These are phyloP conservation scores for Calonectria multiphialidica DNA, from an alignment of 2,329 filamentous ascomycete genomes.

Conservation along the genomic window DNA sequence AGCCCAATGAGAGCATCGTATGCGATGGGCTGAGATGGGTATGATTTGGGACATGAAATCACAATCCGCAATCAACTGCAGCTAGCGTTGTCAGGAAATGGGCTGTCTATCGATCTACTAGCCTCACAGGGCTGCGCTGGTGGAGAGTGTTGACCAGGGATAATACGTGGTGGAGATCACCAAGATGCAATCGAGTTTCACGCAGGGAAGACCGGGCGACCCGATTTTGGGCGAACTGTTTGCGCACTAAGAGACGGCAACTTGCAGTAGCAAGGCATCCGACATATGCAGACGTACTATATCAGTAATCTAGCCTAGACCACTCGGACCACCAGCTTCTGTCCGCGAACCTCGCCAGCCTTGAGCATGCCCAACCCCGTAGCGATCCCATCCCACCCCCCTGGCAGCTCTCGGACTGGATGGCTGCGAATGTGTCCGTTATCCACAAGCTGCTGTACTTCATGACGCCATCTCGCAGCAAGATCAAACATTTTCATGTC, in stretches of 20 bases:
- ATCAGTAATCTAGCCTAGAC: neutral
- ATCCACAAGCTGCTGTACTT: neutral
- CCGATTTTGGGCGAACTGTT: neutral
- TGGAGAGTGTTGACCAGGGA: too few species aligned
- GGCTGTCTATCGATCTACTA: neutral
- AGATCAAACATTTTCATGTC: neutral
- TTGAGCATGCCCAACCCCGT: neutral
- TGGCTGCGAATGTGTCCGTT: neutral
- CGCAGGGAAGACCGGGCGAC: neutral
- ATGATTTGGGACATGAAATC: neutral
- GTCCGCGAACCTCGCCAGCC: neutral
- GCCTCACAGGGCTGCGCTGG: neutral
- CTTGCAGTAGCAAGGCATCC: neutral
- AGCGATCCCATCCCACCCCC: neutral
- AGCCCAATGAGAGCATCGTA: neutral
- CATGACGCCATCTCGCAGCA: neutral
- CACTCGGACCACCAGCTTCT: conserved; percentile 1
- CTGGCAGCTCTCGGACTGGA: neutral
- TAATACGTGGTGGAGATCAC: neutral
- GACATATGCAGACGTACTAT: neutral
- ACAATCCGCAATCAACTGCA: neutral
- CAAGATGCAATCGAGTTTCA: neutral
- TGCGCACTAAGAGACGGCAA: neutral
- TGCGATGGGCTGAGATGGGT: neutral
- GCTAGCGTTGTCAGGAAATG: neutral